A percentile compares a stretch with the other conserved stretches of the same genome.
Conservation (phyloP, 495 filamentous ascomycete species). For the Talaromyces proteolyticus region DNA sequence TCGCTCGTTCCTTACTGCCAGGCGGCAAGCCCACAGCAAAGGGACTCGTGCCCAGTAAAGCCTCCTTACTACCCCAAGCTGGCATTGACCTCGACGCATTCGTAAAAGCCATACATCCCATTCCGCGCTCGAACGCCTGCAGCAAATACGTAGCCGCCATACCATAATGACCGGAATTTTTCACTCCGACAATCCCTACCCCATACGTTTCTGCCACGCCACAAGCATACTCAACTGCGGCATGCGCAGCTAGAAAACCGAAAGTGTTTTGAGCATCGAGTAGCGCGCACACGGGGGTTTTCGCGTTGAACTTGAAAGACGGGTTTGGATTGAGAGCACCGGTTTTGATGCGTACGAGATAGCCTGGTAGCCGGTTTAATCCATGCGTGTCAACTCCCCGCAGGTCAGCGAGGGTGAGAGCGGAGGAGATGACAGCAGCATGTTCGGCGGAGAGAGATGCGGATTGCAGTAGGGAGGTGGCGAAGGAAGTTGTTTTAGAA, state of each 20-base stretch:
- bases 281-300: conserved; percentile 20
- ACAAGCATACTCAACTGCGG: conserved; percentile 14
- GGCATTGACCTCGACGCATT: conserved; percentile 21
- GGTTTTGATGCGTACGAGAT: conserved; percentile 14
- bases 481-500: too few species aligned
- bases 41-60: conserved; percentile 18
- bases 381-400: conserved; percentile 24
- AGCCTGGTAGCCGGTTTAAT: conserved; percentile 16
- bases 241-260: conserved; percentile 19
- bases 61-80: conserved; percentile 17
- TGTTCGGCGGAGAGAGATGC: conserved; percentile 6
- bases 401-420: conserved; percentile 17
- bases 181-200: conserved; percentile 20
- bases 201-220: conserved; percentile 16
- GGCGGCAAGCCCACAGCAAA: conserved; percentile 15
- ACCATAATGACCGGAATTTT: conserved; percentile 22
- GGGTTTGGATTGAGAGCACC: conserved; percentile 16
- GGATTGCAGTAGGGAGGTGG: conserved; percentile 6
- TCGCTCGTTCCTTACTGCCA: neutral
- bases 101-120: conserved; percentile 21
- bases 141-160: conserved; percentile 21
- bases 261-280: conserved; percentile 24
- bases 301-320: conserved; percentile 9
- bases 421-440: conserved; percentile 13
- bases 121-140: conserved; percentile 13